These are phyloP conservation scores for Geotrichum fermentans DNA, from an alignment of 1,139 yeast genomes.

Conservation along the genomic window DNA sequence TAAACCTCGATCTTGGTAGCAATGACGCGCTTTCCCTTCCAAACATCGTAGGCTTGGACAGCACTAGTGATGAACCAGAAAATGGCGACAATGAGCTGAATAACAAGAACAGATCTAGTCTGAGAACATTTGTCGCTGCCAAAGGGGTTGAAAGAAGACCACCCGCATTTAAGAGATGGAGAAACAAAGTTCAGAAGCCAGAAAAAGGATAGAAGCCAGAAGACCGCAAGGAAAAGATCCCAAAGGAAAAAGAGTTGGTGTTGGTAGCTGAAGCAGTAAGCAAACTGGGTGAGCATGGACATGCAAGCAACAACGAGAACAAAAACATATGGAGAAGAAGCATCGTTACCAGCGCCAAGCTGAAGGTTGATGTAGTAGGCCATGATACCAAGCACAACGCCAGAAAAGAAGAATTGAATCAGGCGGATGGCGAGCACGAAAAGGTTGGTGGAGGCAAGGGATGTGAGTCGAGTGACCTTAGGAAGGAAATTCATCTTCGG, in stretches of 20 bases:
- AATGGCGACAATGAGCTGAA: conserved; percentile 29
- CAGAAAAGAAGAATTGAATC: conserved; percentile 34
- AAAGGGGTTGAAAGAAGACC: conserved; percentile 35
- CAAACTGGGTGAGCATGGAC: conserved; percentile 32
- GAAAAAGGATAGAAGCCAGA: conserved; percentile 32
- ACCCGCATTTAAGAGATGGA: conserved; percentile 27
- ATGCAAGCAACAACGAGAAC: conserved; percentile 29
- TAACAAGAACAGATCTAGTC: conserved; percentile 31
- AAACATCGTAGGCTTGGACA: conserved; percentile 22
- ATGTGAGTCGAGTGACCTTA: conserved; percentile 10
- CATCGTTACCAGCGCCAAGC: conserved; percentile 23
- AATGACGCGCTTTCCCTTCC: conserved; percentile 17
- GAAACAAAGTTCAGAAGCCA: conserved; percentile 31
- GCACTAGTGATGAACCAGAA: conserved; percentile 31
- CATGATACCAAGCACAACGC: conserved; percentile 33
- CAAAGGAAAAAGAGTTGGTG: conserved; percentile 29
- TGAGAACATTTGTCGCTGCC: conserved; percentile 33
- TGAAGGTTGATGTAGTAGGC: conserved; percentile 31
- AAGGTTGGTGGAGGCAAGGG: conserved; percentile 32
- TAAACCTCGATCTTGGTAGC: conserved; percentile 16
- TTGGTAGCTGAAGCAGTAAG: conserved; percentile 32
- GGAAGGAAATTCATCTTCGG: conserved; percentile 6
- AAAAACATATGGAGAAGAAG: conserved; percentile 33
- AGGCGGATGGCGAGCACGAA: conserved; percentile 31
- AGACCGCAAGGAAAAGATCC: conserved; percentile 31